phyloP scores from a whole-genome alignment of 106 monocot genomes.

The Dendrobium catenatum region DNA sequence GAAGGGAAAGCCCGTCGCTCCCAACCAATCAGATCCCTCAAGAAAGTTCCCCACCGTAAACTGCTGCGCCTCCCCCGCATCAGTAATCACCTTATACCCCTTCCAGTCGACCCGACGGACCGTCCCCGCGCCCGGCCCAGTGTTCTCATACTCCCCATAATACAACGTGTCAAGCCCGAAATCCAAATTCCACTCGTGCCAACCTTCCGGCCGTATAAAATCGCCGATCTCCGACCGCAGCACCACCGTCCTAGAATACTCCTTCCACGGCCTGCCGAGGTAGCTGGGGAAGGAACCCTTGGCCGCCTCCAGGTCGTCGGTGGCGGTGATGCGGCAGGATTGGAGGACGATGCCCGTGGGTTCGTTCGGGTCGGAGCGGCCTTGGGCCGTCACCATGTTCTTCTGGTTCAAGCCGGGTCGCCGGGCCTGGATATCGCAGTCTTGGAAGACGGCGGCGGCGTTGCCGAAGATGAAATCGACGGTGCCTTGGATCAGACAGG shows the following conservation, averaged over 20 bases:
- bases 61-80: not conserved
- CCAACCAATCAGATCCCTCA: not conserved
- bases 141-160: slow-evolving; percentile 42
- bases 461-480: slow-evolving; percentile 64
- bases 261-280: slow-evolving; percentile 43
- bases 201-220: slow-evolving; percentile 29
- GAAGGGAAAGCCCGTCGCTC: not conserved
- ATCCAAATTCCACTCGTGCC: slow-evolving; percentile 30
- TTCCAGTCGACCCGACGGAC: slow-evolving; percentile 27
- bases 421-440: slow-evolving; percentile 24
- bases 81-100: slow-evolving; percentile 13
- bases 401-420: slow-evolving; percentile 22
- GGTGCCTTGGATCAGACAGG: slow-evolving; percentile 34
- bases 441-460: slow-evolving; percentile 36
- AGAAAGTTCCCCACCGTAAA: slow-evolving; percentile 3
- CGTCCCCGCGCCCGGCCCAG: slow-evolving; percentile 27
- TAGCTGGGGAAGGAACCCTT: slow-evolving; percentile 10
- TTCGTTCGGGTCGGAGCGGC: slow-evolving; percentile 33
- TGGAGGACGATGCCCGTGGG: slow-evolving; percentile 43
- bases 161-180: slow-evolving; percentile 31
- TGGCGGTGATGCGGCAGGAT: slow-evolving; percentile 20
- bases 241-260: slow-evolving; percentile 35
- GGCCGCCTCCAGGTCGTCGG: slow-evolving; percentile 16
- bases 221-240: slow-evolving; percentile 27
- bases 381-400: slow-evolving; percentile 46